phyloP scores from a whole-genome alignment of 1,139 yeast genomes.

The Citeromyces hawaiiensis region DNA sequence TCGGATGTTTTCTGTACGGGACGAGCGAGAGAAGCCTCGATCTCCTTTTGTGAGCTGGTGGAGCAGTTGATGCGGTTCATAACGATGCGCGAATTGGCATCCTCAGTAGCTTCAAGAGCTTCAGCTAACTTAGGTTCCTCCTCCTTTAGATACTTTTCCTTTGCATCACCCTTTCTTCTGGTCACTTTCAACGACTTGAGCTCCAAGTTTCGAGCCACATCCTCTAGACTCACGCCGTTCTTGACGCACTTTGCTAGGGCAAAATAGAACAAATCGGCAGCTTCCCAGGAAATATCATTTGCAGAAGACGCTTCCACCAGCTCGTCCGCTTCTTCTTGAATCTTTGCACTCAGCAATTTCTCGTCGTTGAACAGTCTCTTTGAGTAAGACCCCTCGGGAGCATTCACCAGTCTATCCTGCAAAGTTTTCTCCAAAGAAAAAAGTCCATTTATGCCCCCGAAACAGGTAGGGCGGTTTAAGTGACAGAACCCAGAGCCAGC shows the following conservation, averaged over 20 bases:
- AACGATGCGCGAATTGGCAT: slow-evolving; percentile 29
- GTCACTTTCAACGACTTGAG: slow-evolving; percentile 76
- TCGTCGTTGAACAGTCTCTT: slow-evolving; percentile 75
- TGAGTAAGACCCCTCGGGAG: slow-evolving; percentile 91
- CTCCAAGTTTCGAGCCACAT: slow-evolving; percentile 76
- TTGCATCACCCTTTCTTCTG: slow-evolving; percentile 93
- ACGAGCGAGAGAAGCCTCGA: slow-evolving; percentile 56
- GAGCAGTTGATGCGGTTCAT: slow-evolving; percentile 49
- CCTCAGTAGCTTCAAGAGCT: slow-evolving; percentile 7
- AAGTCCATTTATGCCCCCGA: slow-evolving; percentile 56
- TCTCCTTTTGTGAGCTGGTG: slow-evolving; percentile 27
- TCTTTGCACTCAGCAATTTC: slow-evolving; percentile 65
- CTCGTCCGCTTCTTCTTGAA: slow-evolving; percentile 94
- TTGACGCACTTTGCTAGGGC: slow-evolving; percentile 79
- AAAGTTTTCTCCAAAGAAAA: slow-evolving; percentile 55
- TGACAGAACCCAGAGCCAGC: slow-evolving; percentile 88
- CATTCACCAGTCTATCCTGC: slow-evolving; percentile 33
- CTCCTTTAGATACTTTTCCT: slow-evolving; percentile 43
- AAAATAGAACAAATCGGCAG: slow-evolving; percentile 89
- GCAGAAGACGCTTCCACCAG: slow-evolving; percentile 64
- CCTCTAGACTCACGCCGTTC: slow-evolving; percentile 65
- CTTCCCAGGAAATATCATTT: slow-evolving; percentile 89
- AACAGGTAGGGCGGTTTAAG: slow-evolving; percentile 68
- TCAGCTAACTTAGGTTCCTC: slow-evolving; percentile 11
- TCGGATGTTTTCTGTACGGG: slow-evolving; percentile 88